Percentiles rank a stretch among this genome's conserved stretches.
These are phyloP conservation scores for Dactylorhiza incarnata DNA, from an alignment of 106 monocot species.

Conservation along the genomic window DNA sequence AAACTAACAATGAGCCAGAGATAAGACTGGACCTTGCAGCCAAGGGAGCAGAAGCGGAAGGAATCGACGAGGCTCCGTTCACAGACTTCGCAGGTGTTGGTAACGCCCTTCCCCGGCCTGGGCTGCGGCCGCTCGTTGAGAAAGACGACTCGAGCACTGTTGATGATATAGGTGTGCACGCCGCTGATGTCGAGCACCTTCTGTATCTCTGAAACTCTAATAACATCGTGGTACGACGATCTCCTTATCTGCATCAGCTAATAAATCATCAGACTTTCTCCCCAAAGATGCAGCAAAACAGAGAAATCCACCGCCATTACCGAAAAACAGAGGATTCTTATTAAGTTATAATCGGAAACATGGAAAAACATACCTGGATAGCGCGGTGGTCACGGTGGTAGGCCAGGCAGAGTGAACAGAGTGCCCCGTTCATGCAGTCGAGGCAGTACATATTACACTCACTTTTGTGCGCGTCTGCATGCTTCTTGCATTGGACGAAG, in stretches of 20 bases:
- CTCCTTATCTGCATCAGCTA: conserved; percentile 54
- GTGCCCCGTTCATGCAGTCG: conserved; percentile 66
- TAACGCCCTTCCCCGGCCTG: conserved; percentile 41
- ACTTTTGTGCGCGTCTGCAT: conserved; percentile 77
- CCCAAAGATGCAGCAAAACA: background rate
- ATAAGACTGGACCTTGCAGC: conserved; percentile 37
- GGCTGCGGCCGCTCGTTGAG: conserved; percentile 61
- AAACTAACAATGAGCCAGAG: background rate
- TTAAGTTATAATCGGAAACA: background rate
- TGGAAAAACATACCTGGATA: conserved; percentile 53
- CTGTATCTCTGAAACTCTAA: conserved; percentile 84
- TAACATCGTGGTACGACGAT: conserved; percentile 97
- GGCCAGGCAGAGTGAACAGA: conserved; percentile 78
- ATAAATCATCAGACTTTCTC: background rate
- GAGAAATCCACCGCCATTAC: background rate
- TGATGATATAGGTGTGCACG: conserved; percentile 89
- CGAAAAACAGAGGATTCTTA: background rate
- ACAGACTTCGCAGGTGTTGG: conserved; percentile 52
- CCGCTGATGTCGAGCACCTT: conserved; percentile 75
- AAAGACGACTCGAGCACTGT: conserved; percentile 96
- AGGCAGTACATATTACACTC: conserved; percentile 97
- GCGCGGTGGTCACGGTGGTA: conserved; percentile 59
- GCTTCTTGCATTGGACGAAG: conserved; percentile 81
- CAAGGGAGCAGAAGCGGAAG: conserved; percentile 65
- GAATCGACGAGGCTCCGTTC: conserved; percentile 51